These are phyloP conservation scores for Camellia granthamiana DNA, from an alignment of 148 eudicot species.

Conservation along the genomic window DNA sequence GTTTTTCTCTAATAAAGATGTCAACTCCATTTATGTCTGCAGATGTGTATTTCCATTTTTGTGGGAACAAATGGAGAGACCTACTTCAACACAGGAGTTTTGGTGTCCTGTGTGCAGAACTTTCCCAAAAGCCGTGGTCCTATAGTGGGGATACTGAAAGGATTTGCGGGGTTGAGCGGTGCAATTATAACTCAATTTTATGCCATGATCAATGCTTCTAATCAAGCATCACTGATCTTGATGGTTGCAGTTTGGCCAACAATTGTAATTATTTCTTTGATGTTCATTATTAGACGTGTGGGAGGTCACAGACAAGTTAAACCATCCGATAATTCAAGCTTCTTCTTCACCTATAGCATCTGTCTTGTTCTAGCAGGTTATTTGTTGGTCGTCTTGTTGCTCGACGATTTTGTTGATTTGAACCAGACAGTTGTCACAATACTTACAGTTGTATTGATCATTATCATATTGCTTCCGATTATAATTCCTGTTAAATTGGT, in stretches of 20 bases:
- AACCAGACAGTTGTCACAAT: constrained; percentile 24
- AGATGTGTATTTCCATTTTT: constrained; percentile 52
- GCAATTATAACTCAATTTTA: constrained; percentile 55
- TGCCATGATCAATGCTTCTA: constrained; percentile 33
- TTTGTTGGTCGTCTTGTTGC: constrained; percentile 39
- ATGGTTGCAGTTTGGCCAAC: constrained; percentile 55
- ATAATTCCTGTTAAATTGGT: constrained; percentile 37
- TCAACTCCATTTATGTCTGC: constrained; percentile 20
- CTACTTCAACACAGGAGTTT: constrained; percentile 61
- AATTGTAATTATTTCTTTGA: constrained; percentile 36
- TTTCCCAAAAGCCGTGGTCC: constrained; percentile 66
- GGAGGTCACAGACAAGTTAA: constrained; percentile 61
- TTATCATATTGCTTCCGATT: constrained; percentile 43
- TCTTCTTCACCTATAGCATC: constrained; percentile 39
- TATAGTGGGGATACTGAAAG: constrained; percentile 59
- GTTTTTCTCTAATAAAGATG: not conserved
- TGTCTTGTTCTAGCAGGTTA: constrained; percentile 49
- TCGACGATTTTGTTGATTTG: constrained; percentile 38
- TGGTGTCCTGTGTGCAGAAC: constrained; percentile 63
- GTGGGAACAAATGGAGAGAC: constrained; percentile 63
- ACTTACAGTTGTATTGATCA: constrained; percentile 29
- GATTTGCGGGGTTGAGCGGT: constrained; percentile 66
- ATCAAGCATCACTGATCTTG: constrained; percentile 40
- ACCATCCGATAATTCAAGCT: constrained; percentile 50
- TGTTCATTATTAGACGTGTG: constrained; percentile 53